Base-by-base conservation (phyloP, 805 yeast species). In the Wickerhamomyces hampshirensis region DNA sequence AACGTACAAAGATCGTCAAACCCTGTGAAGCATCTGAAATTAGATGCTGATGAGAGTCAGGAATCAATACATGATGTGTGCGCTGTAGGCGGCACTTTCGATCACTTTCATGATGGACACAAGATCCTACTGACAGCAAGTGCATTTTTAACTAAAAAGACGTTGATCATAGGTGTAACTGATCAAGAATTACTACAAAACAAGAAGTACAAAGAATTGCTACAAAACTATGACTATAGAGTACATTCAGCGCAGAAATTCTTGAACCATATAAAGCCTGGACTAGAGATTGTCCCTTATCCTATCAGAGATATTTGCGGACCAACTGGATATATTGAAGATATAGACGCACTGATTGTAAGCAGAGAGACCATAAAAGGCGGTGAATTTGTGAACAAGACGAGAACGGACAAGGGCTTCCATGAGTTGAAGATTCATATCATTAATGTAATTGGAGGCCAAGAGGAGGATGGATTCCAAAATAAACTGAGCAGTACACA, bases 81-180 rank as follows among this genome's bases (percentile, higher is more conserved):
- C 18, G 91, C 96, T 0, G 79, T 91, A 2, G 98, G 98, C 1
- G 99, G 99, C 0, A 93, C 98, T 0, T 93, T 93, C 63, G 99
- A 93, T 55, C 98, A 93, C 60, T 55, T 93, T 26, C 99, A 93
- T 50, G 95, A 84, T 53, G 99, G 98, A 0, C 99, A 93, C 60
- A 86, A 84, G 57, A 81, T 93, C 19, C 65, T 93, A 18, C 66
- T 93, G 8, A 79, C 93, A 0, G 66, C 84, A 40, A 69, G 95
- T 0, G 75, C 78, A 0, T 87, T 78, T 51, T 45, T 85, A 6
- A 68, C 94, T 0, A 50, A 59, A 3, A 47, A 57, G 2, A 62
- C 59, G 16, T 62, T 93, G 11, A 82, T 91, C 33, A 68, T 93
- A 6, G 99, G 98, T 0, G 66, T 93, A 4, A 87, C 98, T 0